A percentile compares a stretch with the other conserved stretches of the same genome.
Evolutionary conservation across 2,329 filamentous ascomycete genomes (phyloP).

Genomic region (Colletotrichum australisinense): DNA sequence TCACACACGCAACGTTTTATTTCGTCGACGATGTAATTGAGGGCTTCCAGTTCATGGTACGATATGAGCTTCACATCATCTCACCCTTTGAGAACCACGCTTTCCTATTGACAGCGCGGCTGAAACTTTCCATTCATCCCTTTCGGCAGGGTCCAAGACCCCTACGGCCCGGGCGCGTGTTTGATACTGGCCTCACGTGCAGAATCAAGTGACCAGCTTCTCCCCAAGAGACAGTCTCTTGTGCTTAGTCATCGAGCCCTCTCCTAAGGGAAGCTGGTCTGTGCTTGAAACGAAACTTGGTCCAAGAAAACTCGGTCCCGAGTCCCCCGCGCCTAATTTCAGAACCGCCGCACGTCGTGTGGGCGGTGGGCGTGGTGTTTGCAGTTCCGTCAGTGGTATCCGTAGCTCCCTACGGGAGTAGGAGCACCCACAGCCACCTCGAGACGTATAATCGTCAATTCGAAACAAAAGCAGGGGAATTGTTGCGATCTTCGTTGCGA

Average conservation of each 20-base stretch:
- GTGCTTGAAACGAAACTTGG: conserved; percentile 22
- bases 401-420: no score
- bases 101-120: conserved; percentile 9
- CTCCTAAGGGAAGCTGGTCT: background rate
- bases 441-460: background rate
- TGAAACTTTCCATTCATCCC: conserved; percentile 29
- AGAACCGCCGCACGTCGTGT: background rate
- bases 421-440: no score
- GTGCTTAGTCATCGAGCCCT: background rate
- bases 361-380: background rate
- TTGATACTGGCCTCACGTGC: background rate
- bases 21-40: background rate
- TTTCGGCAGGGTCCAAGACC: conserved; percentile 21
- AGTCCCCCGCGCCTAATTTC: background rate
- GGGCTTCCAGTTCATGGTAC: conserved; percentile 3
- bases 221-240: background rate
- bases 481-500: background rate
- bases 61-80: conserved; percentile 14
- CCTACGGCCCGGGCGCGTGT: background rate
- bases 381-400: no score
- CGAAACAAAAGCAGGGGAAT: conserved; percentile 13
- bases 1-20: background rate
- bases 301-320: background rate
- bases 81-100: conserved; percentile 22
- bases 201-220: background rate